Base-by-base conservation (phyloP, 257 asterid species). In the Solanum raphanifolium region DNA sequence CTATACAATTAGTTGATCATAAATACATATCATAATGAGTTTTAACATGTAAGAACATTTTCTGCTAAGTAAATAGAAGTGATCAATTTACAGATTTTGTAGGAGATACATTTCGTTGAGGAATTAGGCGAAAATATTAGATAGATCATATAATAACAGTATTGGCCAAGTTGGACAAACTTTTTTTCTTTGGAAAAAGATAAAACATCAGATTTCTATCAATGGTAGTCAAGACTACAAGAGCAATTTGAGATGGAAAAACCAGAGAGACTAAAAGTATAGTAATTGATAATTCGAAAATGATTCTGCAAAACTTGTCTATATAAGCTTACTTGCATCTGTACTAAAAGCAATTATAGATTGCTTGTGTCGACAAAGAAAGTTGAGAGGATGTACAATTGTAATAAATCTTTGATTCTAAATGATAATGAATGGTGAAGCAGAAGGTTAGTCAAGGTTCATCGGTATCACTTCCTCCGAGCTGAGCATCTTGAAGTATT, bases 391-490 rank as follows among this genome's bases (percentile, higher is more conserved):
- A 88, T 88, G 31, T 88, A 78, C 89, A 87, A 39, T 73, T 74
- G 16, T 79, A 27, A 46, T 66, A 90, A 72, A 90, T 88, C 83
- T 87, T 89, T 90, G 86, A 39, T 81, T 87, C 41, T 43, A 87
- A 38, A 65, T 85, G 84, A 87, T 79, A 27, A 31, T 16, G 43
- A 86, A 78, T 84, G 36, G 39, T 6, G 85, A 15, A 18, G 34
- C 46, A 48, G 66, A 27, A 35, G 73, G 18, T 11, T 39, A 41
- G 72, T 91, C 91, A 91, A 36, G 66, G 87, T 23, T 93, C 97
- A 36, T 95, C 98, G 12, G 84, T 89, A 88, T 94, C 99, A 83
- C 95, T 91, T 89, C 89, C 98, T 29, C 72, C 89, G 86, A 88
- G 87, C 60, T 86, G 92, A n/a, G 86, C 46, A 23, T 94, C 96